phyloP scores from a whole-genome alignment of 2,329 filamentous ascomycete genomes.

The Aspergillus fijiensis region DNA sequence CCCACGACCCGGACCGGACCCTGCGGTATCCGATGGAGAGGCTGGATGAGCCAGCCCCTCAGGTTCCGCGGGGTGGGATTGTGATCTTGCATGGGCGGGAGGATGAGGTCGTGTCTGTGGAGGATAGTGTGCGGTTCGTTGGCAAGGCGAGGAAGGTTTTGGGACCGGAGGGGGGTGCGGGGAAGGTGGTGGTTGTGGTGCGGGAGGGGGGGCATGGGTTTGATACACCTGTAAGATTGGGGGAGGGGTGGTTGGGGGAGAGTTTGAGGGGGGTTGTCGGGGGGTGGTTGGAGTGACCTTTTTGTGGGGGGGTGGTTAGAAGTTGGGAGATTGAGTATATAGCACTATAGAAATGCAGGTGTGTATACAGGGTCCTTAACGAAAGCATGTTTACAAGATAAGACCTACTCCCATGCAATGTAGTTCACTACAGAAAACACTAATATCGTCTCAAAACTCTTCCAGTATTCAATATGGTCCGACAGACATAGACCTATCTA shows the following conservation, averaged over 20 bases:
- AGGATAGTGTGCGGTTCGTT: constrained; percentile 31
- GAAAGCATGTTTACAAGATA: no score
- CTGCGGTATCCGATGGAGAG: constrained; percentile 29
- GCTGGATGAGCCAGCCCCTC: constrained; percentile 26
- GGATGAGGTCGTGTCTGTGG: constrained; percentile 33
- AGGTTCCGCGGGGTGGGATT: constrained; percentile 32
- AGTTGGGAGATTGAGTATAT: no score
- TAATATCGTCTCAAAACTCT: no score
- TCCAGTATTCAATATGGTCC: no score
- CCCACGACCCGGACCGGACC: neutral
- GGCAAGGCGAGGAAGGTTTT: constrained; percentile 22
- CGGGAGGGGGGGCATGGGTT: constrained; percentile 41
- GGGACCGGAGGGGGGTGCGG: constrained; percentile 23
- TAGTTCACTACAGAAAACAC: no score
- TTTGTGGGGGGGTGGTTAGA: constrained; percentile 18
- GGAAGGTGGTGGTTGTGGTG: constrained; percentile 26
- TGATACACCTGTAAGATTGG: constrained; percentile 24
- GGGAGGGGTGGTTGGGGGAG: constrained; percentile 33
- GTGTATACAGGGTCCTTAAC: no score
- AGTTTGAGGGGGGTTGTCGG: constrained; percentile 24
- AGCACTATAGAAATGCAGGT: no score
- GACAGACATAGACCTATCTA: no score
- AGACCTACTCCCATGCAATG: no score
- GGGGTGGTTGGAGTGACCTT: no score
- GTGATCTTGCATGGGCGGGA: constrained; percentile 36